Base-by-base conservation (phyloP, 306 rosid species). In the Leucaena leucocephala region DNA sequence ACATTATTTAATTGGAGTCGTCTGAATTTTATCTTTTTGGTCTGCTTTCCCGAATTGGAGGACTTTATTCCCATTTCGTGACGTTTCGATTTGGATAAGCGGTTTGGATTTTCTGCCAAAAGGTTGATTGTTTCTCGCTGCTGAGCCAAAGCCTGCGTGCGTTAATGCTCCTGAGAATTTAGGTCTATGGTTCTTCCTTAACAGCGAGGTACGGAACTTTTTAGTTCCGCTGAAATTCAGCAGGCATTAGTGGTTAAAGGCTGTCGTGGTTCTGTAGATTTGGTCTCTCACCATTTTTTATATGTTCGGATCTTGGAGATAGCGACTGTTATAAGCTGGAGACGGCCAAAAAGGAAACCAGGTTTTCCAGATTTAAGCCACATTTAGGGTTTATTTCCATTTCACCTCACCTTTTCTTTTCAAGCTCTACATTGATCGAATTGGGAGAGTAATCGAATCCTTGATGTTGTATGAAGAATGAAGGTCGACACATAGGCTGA, bases 391-490 rank as follows among this genome's bases (percentile, higher is more conserved):
- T 77, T 81, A 82, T 85, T 58, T 4, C 34, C 7, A 42, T 63
- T 46, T 19, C 54, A 12, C 2, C 14, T 49, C 71, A 4, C 66
- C 33, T 52, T 68, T 71, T 5, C 70, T 42, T 14, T 16, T 75
- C 36, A 2, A 21, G 36, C 36, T 3, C 82, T 84, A 76, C 81
- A 81, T 86, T 89, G 89, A 54, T 78, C n/a, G 5, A 66, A 82
- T 71, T 82, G 58, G 40, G 82, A 27, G 65, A 4, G 57, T 27
- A 74, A 58, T 66, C 46, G 71, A 39, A 65, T 36, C 33, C 13
- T 16, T 3, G 10, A 66, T 66, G 71, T 39, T 38, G 69, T 35
- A 35, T 36, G 38, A 63, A 40, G 4, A 63, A n/a, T 35, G 5
- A 7, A 15, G 17, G 70, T 19, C 33, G 48, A 8, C 17, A 65